Evolutionary conservation across 2,329 filamentous ascomycete genomes (phyloP), one percentile per base, ranked within the genome.

Genomic region (Exophiala phaeomuriformis): DNA sequence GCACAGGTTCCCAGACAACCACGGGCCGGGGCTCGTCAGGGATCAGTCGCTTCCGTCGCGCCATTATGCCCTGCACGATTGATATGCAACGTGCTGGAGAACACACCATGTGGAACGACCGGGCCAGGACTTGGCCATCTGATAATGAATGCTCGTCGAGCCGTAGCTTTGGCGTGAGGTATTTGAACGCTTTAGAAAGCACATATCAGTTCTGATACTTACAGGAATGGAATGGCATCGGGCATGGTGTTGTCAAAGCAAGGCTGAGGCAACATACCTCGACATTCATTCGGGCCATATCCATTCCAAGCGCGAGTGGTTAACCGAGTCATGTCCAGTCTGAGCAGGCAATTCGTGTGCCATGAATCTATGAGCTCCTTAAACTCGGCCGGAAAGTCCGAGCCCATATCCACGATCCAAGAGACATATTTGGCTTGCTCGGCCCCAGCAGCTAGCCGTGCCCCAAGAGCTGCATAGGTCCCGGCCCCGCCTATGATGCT

Each of bases 1-100:
- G 93, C 1, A 96, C 87, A 0, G 93, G 93, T 68, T 98, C 93
- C 91, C 91, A 98, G 49, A 97, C 81, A 67, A 96, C 88, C 4
- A 90, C 70, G 1, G 90, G 87, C 45, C 79, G 78, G 1, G 73
- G 64, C 61, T 75, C 75, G 7, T 64, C 56, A 39, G 58, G 56
- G 10, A 56, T 63, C 33, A 73, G 58, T 41, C 66, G 64, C 33
- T 69, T 63, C 46, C 82, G 77, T 43, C 74, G 67, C 3, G 75
- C 71, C 3, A 83, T 73, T 55, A 97, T 86, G n/a, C 83, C 80
- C 1, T 79, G 70, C 27, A 93, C 83, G 27, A 95, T 78, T 51
- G 86, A 80, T 45, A 88, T 83, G 68, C 89, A 95, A 41, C 91
- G 81, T 1, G 73, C 70, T 0, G 90, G 83, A 1, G 84, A 87